A percentile compares a stretch with the other conserved stretches of the same genome.
These are phyloP conservation scores for Yamadazyma akitaensis DNA, from an alignment of 805 yeast genomes.

Conservation along the genomic window DNA sequence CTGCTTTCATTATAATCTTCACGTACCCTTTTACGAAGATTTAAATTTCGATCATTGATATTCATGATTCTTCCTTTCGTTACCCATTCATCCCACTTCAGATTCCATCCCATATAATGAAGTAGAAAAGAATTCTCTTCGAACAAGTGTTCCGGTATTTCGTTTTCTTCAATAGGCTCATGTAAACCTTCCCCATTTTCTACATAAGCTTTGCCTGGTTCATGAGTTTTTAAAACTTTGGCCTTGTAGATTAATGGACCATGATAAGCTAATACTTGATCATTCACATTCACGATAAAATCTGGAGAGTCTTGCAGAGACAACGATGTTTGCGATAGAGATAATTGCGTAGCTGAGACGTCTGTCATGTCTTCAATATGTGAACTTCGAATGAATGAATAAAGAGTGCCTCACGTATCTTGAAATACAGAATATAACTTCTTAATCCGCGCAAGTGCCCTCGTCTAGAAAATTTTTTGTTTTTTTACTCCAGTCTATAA, in stretches of 20 bases:
- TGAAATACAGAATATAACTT: slow-evolving; percentile 7
- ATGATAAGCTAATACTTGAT: slow-evolving; percentile 66
- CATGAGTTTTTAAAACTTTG: slow-evolving; percentile 63
- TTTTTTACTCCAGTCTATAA: slow-evolving; percentile 1
- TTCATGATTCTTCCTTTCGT: slow-evolving; percentile 62
- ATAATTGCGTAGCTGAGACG: background rate
- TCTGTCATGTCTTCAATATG: slow-evolving; percentile 2
- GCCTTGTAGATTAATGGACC: slow-evolving; percentile 92
- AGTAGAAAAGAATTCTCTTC: slow-evolving; percentile 53
- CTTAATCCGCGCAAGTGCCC: slow-evolving; percentile 1
- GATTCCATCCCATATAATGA: slow-evolving; percentile 95
- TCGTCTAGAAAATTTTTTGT: slow-evolving; percentile 3
- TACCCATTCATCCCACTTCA: slow-evolving; percentile 98
- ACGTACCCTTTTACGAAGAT: slow-evolving; percentile 50
- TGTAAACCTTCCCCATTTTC: slow-evolving; percentile 39
- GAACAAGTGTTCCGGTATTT: slow-evolving; percentile 22
- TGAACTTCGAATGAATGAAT: background rate
- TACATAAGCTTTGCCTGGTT: slow-evolving; percentile 45
- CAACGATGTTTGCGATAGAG: background rate
- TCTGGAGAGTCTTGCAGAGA: slow-evolving; percentile 1
- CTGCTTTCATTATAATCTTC: slow-evolving; percentile 15
- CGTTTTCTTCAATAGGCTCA: slow-evolving; percentile 28
- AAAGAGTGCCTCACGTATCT: background rate
- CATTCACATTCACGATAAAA: slow-evolving; percentile 17
- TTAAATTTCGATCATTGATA: slow-evolving; percentile 63